Conservation (phyloP, 2,329 filamentous ascomycete species). For the Neonectria neomacrospora region DNA sequence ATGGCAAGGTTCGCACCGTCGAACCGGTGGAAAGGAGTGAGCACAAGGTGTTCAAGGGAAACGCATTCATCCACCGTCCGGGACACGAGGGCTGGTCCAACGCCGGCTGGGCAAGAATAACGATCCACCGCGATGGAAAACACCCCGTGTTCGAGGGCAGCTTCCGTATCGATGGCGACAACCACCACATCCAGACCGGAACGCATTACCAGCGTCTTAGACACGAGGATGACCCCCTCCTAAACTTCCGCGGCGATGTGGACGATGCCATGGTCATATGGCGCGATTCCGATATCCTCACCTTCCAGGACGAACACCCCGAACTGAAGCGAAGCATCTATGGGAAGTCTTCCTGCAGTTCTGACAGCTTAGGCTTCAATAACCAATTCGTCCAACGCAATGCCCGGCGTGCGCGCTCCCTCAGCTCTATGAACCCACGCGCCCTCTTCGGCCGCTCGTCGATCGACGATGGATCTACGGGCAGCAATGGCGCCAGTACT, state of each 20-base stretch:
- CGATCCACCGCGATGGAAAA: slow-evolving; percentile 79
- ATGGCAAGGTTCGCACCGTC: slow-evolving; percentile 74
- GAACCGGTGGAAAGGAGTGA: slow-evolving; percentile 77
- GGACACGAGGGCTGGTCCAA: slow-evolving; percentile 76
- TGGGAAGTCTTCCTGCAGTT: slow-evolving; percentile 68
- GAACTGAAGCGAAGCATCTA: slow-evolving; percentile 72
- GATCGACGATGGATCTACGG: slow-evolving; percentile 71
- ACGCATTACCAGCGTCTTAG: slow-evolving; percentile 79
- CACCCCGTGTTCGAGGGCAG: slow-evolving; percentile 89
- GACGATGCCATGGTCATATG: slow-evolving; percentile 90
- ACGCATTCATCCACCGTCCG: slow-evolving; percentile 74
- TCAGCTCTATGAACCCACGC: slow-evolving; percentile 70
- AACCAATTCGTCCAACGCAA: slow-evolving; percentile 73
- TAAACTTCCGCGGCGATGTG: slow-evolving; percentile 59
- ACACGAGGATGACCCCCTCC: slow-evolving; percentile 75
- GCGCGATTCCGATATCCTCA: slow-evolving; percentile 85
- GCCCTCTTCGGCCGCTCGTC: slow-evolving; percentile 79
- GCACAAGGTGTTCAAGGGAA: slow-evolving; percentile 87
- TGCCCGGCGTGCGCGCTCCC: slow-evolving; percentile 60
- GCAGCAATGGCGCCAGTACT: slow-evolving; percentile 77
- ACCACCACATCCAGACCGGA: slow-evolving; percentile 86
- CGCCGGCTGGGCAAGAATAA: slow-evolving; percentile 88
- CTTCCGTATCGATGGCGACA: slow-evolving; percentile 82
- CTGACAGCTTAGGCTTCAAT: slow-evolving; percentile 86
- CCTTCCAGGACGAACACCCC: slow-evolving; percentile 53